These are phyloP conservation scores for Hylodesmum podocarpum DNA, from an alignment of 306 rosid species.

Conservation along the genomic window DNA sequence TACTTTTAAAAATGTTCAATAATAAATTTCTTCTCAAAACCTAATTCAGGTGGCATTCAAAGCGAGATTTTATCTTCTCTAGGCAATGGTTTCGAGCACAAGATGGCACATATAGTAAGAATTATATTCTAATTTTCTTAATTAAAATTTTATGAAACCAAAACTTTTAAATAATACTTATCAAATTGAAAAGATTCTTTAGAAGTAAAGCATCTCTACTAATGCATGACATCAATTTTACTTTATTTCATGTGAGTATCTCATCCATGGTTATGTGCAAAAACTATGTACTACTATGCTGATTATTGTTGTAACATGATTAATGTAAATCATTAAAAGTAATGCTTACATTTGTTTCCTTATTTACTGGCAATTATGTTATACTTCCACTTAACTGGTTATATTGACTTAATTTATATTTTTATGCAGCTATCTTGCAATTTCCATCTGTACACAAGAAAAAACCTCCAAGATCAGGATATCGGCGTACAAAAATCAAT, in stretches of 20 bases:
- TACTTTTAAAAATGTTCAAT: slow-evolving; percentile 2
- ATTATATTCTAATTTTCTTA: background rate
- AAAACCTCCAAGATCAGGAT: slow-evolving; percentile 84
- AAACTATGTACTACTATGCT: background rate
- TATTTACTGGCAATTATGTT: slow-evolving; percentile 3
- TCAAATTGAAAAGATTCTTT: background rate
- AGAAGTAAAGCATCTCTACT: background rate
- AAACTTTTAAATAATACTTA: background rate
- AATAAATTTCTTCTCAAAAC: slow-evolving; percentile 15
- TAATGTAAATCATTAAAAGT: background rate
- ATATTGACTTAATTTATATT: slow-evolving; percentile 7
- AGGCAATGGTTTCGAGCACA: slow-evolving; percentile 95
- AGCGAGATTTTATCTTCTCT: slow-evolving; percentile 86
- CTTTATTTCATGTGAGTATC: background rate
- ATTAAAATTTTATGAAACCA: background rate
- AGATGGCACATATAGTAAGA: slow-evolving; percentile 94
- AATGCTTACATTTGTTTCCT: background rate
- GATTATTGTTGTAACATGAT: background rate
- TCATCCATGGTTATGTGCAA: background rate
- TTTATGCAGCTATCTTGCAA: slow-evolving; percentile 82
- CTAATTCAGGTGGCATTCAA: slow-evolving; percentile 78
- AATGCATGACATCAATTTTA: background rate
- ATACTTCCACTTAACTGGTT: slow-evolving; percentile 6
- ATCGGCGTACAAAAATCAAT: slow-evolving; percentile 77
- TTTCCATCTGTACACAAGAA: slow-evolving; percentile 76